Evolutionary conservation across 2,329 filamentous ascomycete species (phyloP), one percentile per base, ranked within the genome.

Genomic region (Phaeoacremonium minimum): DNA sequence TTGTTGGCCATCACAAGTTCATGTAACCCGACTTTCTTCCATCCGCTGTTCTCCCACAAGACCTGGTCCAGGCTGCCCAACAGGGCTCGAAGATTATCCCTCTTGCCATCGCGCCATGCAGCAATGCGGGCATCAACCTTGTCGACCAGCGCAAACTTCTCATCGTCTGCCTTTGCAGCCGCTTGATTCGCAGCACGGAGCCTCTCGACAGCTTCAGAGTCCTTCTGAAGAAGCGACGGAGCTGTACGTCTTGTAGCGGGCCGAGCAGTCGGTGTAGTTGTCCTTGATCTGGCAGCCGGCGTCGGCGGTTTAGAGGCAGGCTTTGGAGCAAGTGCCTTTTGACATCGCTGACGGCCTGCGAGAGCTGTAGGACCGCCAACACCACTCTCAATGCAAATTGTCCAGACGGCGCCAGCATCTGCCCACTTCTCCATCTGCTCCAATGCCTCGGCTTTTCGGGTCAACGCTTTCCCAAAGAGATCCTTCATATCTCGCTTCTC

Each of bases 1-100:
- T 91, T 95, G 49, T 87, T 89, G 20, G 89, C 82, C 74, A 95
- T 77, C 35, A 98, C 85, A 49, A 98, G 63, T 66, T 98, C 93
- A 46, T 90, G 84, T 79, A 98, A 80, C 19, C 88, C 89, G 38
- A 97, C 83, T 69, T 94, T 95, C 69, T 95, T 96, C 93, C 93
- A 98, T 4, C 88, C 89, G 44, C 88, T 87, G 29, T 83, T 83
- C 45, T 87, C 82, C 93, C 93, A 98, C 18, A 98, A 72, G 18
- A 98, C 89, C 28, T 73, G 77, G 53, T 98, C 91, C 49, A 98
- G 60, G 51, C 88, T 95, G 4, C 85, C 86, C 26, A 98, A 65
- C 33, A 98, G 66, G 1, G 91, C 93, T 6, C 93, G 80, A 32
- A 98, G 61, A 57, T 98, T 98, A 46, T 96, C 91, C 38, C 87